phyloP scores from a whole-genome alignment of 2,329 filamentous ascomycete species.

The Cyanodermella asteris region DNA sequence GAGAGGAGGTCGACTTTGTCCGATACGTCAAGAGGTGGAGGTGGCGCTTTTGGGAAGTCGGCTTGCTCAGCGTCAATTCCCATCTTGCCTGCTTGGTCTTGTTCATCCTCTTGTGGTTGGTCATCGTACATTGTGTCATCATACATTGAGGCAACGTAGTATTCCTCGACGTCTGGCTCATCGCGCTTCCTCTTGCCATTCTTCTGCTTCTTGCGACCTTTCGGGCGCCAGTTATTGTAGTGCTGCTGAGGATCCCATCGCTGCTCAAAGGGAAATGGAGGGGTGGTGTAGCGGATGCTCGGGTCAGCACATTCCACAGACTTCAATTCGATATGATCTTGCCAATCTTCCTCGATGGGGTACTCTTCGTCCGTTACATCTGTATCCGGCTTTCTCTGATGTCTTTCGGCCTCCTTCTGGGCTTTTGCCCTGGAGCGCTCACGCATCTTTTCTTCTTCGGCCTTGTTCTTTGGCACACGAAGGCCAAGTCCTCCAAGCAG shows the following conservation, averaged over 20 bases:
- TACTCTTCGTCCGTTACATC: conserved; percentile 10
- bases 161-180: conserved; percentile 19
- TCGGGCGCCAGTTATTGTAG: conserved; percentile 17
- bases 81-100: conserved; percentile 11
- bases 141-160: too few species aligned
- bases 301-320: conserved; percentile 72
- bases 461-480: conserved; percentile 43
- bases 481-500: conserved; percentile 53
- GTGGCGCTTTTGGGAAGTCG: conserved; percentile 11
- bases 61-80: conserved; percentile 18
- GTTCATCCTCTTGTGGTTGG: conserved; percentile 11
- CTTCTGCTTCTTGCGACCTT: conserved; percentile 14
- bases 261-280: conserved; percentile 77
- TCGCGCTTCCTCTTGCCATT: conserved; percentile 30
- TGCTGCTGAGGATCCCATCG: conserved; percentile 66
- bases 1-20: too few species aligned
- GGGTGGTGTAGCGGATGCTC: conserved; percentile 44
- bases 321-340: conserved; percentile 46
- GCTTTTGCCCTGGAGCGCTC: conserved; percentile 36
- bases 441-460: conserved; percentile 42
- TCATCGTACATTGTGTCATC: conserved; percentile 17
- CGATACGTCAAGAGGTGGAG: too few species aligned
- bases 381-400: conserved; percentile 13
- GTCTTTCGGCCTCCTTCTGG: conserved; percentile 21
- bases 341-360: conserved; percentile 39